Base-by-base conservation (phyloP, 2,329 filamentous ascomycete genomes). In the Colletotrichum tropicale region DNA sequence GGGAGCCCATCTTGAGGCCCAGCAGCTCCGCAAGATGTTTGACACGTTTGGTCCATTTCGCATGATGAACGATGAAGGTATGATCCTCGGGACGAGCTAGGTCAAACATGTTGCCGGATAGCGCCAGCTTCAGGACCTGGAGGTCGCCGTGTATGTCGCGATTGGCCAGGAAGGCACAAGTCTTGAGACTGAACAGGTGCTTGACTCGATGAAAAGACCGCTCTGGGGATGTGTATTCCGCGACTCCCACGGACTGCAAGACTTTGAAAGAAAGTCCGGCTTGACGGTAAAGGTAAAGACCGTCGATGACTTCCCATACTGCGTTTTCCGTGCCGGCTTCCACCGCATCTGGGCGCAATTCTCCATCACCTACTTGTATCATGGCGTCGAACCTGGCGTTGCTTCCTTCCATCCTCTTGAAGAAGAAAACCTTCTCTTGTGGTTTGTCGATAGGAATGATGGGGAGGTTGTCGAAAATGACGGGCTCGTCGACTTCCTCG, bases 1-100 rank as follows among this genome's bases (percentile, higher is more conserved):
- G 79, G 0, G 81, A 71, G 7, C 67, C 69, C 75, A 85, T 80
- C 3, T 76, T 76, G n/a, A 86, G 16, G 0, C 79, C 81, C 5
- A 87, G 77, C 0, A 81, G 30, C 7, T 68, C 74, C 2, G 81
- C 83, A 2, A 87, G 43, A 2, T 74, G 38, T 1, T 86, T 78
- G 0, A 81, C 83, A 1, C 83, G 79, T 1, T 66, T 56, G 0
- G 81, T 78, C 85, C 85, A 87, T 7, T 80, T 66, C 2, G 26
- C 5, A 2, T 60, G 36, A 69, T 85, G 84, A 2, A 81, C 38
- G 1, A 87, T 79, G 0, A 34, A 2, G 1, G 5, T 13, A 3
- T 56, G 8, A 9, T 10, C 43, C 12, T 52, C 55, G 6, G 5
- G 10, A 8, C 2, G 34, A 18, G 1, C 12, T 6, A 21, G 18